These are phyloP conservation scores for Pleoardoris graminearum DNA, from an alignment of 2,329 filamentous ascomycete genomes.

Conservation along the genomic window DNA sequence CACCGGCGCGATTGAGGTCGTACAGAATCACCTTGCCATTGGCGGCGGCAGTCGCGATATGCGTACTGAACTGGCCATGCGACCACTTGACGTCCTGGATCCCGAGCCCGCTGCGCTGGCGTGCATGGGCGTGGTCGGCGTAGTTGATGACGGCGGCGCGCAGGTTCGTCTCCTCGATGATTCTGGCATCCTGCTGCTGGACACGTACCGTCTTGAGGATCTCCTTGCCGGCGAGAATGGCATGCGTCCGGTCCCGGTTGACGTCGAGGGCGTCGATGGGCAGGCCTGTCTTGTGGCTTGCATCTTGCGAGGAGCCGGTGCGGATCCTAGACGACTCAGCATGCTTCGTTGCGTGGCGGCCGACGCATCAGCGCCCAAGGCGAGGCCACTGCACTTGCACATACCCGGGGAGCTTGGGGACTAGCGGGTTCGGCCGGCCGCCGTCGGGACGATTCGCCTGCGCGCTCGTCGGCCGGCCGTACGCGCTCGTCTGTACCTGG, in stretches of 20 bases:
- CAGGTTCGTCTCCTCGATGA: constrained; percentile 66
- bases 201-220: constrained; percentile 68
- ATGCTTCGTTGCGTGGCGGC: constrained; percentile 3
- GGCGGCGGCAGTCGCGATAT: constrained; percentile 65
- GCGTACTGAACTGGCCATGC: constrained; percentile 61
- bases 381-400: constrained; percentile 15
- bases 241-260: constrained; percentile 65
- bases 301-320: constrained; percentile 56
- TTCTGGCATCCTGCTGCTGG: constrained; percentile 53
- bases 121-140: constrained; percentile 54
- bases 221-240: constrained; percentile 66
- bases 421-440: constrained; percentile 41
- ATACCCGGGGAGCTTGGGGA: constrained; percentile 44
- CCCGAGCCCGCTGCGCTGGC: constrained; percentile 62
- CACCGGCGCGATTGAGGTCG: constrained; percentile 63
- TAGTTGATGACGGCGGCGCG: constrained; percentile 63
- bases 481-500: constrained; percentile 55
- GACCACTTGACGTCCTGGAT: constrained; percentile 71
- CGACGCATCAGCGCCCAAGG: constrained; percentile 9
- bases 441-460: constrained; percentile 48
- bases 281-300: constrained; percentile 66
- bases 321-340: constrained; percentile 41
- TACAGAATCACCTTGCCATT: constrained; percentile 69
- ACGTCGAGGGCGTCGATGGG: constrained; percentile 66
- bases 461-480: constrained; percentile 57